Base-by-base conservation (phyloP, 345 rosid genomes). In the Populus ilicifolia region DNA sequence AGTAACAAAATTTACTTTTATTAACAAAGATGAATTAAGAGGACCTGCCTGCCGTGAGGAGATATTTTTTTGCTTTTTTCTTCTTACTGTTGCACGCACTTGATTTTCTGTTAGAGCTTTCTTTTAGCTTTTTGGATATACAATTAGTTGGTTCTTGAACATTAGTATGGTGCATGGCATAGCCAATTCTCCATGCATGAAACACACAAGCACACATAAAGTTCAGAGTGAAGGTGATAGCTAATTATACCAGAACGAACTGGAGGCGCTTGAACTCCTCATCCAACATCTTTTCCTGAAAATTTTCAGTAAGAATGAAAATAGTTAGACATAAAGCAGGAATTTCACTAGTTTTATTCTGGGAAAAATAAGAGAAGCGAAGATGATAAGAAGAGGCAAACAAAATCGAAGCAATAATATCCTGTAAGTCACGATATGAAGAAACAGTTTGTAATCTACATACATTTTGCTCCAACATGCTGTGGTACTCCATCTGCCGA, bases 401-500 rank as follows among this genome's bases (percentile, higher is more conserved):
- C 63, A 59, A 3, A 59, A 59, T n/a, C 29, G 29, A 23, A 23
- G 63, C 14, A n/a, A 23, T 54, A 54, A 21, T 41, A 41, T 54
- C 25, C 10, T 54, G 62, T 21, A 25, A 8, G 4, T 54, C 16
- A 10, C 11, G 36, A 17, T 65, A 6, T 17, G 39, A 65, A 65
- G 36, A 2, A 30, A 65, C 12, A 16, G 69, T 65, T 21, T 27
- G 25, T 54, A 20, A 29, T 41, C 33, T 8, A 62, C 82, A 21
- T 79, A 79, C 82, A 36, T 76, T 75, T 72, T 66, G 76, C 77
- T 80, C 38, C 72, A 25, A 66, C 76, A 65, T 76, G 63, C 61
- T 46, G 69, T 50, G 56, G 54, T 56, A 76, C 50, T 80, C 83
- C 73, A 75, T 80, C 81, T 79, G 81, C 48, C 25, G n/a, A 36